phyloP scores from a whole-genome alignment of 202 grass and related monocot genomes.

The Eragrostis tef region DNA sequence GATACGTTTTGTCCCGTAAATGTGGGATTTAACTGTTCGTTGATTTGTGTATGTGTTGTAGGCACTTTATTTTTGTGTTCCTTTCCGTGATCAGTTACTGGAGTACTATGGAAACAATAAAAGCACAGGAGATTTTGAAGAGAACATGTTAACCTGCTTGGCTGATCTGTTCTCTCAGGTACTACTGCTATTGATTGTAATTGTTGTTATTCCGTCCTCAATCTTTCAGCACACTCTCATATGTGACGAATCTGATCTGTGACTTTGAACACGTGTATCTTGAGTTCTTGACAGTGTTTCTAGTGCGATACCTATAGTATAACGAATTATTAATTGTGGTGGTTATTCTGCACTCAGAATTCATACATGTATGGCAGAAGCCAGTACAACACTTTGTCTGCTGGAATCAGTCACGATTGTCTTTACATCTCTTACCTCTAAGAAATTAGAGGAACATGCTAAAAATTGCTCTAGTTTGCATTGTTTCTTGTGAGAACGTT shows the following conservation, averaged over 20 bases:
- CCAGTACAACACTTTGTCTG: background rate
- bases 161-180: slow-evolving; percentile 99
- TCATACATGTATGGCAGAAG: background rate
- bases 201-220: background rate
- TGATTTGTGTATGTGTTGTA: slow-evolving; percentile 21
- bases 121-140: slow-evolving; percentile 66
- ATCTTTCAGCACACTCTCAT: background rate
- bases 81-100: slow-evolving; percentile 92
- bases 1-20: slow-evolving; percentile 9
- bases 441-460: background rate
- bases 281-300: background rate
- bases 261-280: background rate
- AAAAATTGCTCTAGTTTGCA: background rate
- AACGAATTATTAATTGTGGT: background rate
- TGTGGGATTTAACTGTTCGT: background rate
- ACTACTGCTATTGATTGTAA: slow-evolving; percentile 35
- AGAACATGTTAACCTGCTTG: slow-evolving; percentile 86
- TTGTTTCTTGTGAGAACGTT: background rate
- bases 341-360: background rate
- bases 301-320: background rate
- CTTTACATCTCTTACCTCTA: background rate
- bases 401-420: background rate
- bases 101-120: slow-evolving; percentile 87
- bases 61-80: slow-evolving; percentile 95
- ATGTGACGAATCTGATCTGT: slow-evolving; percentile 14